Conservation (phyloP, 2,329 filamentous ascomycete species). For the Chrysoporthe puriensis region DNA sequence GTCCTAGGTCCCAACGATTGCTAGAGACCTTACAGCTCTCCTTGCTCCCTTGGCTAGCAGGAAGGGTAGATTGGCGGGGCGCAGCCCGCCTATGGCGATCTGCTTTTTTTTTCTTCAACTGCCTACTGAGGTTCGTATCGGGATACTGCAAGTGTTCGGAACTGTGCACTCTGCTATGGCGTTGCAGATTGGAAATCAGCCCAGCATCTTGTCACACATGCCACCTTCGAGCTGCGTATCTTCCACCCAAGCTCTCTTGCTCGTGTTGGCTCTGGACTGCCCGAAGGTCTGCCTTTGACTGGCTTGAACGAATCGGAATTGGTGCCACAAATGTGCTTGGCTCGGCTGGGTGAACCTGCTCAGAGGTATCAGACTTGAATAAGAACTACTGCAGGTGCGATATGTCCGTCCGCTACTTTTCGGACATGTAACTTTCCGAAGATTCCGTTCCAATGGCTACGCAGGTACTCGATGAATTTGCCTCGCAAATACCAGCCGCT, state of each 20-base stretch:
- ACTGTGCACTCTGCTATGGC: neutral
- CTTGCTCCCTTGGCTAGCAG: neutral
- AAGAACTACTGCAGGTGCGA: neutral
- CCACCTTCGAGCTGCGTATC: neutral
- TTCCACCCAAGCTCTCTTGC: neutral
- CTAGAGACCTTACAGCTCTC: neutral
- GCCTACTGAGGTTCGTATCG: neutral
- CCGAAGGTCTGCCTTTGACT: neutral
- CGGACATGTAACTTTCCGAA: neutral
- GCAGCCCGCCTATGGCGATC: neutral
- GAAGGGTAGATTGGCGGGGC: neutral
- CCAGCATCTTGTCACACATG: conserved; percentile 1
- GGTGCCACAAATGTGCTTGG: neutral
- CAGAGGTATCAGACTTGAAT: neutral
- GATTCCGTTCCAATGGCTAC: neutral
- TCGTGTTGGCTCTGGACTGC: neutral
- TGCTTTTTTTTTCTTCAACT: neutral
- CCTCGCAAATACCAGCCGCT: neutral
- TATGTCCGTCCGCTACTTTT: neutral
- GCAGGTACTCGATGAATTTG: neutral
- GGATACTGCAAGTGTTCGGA: conserved; percentile 8
- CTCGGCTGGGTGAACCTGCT: neutral
- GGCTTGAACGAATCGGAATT: neutral
- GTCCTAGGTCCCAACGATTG: neutral
- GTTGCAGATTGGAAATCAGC: neutral